Evolutionary conservation across 2,329 filamentous ascomycete genomes (phyloP), one percentile per base, ranked within the genome.

Genomic region (Colletotrichum australisinense): DNA sequence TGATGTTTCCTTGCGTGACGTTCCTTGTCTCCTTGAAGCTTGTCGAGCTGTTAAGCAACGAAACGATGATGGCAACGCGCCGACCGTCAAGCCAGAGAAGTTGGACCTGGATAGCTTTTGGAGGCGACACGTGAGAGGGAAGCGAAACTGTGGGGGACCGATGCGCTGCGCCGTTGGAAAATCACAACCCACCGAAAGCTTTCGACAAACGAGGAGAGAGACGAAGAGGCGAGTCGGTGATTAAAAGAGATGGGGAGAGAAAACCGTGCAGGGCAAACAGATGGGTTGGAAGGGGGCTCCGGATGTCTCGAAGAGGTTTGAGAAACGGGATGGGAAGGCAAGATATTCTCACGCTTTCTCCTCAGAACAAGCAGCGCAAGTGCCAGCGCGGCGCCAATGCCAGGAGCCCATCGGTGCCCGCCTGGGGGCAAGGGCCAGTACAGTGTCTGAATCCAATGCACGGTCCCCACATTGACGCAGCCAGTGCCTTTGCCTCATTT

Each of bases 241-340:
- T 72, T 74, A 72, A 74, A 74, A 74, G 72, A 74, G 72, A 72
- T 74, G 69, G 69, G 53, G 30, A 63, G 68, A 49, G n/a, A 59
- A 59, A 66, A 28, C 71, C 49, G 72, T 72, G 68, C 68, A 49
- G 42, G 42, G 19, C 19, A 74, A 72, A 72, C 53, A 67, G 62
- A 72, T 63, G 68, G 58, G 57, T 69, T 74, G 63, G 73, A 69
- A 74, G 64, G 73, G 65, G 65, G 73, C 60, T 66, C 64, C 64
- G 69, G 69, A 69, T 74, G 73, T 74, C 69, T 74, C 69, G 73
- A 69, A 73, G 76, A 75, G 73, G 77, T 78, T 78, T 78, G 75
- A 76, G 69, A 76, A 68, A 46, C 57, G 66, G 63, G 67, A 46
- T 70, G 72, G 67, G 77, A 75, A 66, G 77, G 74, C 73, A 78